These are phyloP conservation scores for Fusarium algeriense DNA, from an alignment of 2,329 filamentous ascomycete species.

Conservation along the genomic window DNA sequence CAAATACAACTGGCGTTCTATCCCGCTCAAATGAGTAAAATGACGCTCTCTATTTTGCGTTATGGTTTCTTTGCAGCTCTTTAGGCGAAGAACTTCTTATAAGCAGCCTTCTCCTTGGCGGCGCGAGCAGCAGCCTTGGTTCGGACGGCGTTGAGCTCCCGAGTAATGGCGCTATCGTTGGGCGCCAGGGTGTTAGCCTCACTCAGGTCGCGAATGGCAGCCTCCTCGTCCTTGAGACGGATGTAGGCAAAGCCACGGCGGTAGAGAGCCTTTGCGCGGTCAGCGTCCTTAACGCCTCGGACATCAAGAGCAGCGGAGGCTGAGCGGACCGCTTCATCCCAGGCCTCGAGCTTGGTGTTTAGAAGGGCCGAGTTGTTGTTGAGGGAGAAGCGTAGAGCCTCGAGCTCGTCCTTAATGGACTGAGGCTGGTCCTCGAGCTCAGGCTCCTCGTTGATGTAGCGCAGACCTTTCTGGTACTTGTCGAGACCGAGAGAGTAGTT, in stretches of 20 bases:
- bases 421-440: constrained; percentile 78
- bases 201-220: constrained; percentile 79
- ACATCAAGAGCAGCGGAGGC: constrained; percentile 81
- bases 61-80: background rate
- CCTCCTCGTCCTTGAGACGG: constrained; percentile 86
- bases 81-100: constrained; percentile 87
- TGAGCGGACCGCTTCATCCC: constrained; percentile 75
- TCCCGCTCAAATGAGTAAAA: constrained; percentile 23
- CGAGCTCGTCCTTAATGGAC: constrained; percentile 75
- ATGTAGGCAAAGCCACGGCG: constrained; percentile 82
- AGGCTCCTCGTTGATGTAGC: constrained; percentile 89
- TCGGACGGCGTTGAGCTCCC: constrained; percentile 83
- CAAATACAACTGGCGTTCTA: constrained; percentile 30
- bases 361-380: constrained; percentile 91
- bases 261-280: constrained; percentile 91
- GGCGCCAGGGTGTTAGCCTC: constrained; percentile 82
- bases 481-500: constrained; percentile 78
- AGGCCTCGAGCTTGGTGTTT: constrained; percentile 82
- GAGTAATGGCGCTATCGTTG: constrained; percentile 77
- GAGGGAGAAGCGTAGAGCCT: constrained; percentile 82
- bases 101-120: constrained; percentile 91
- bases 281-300: constrained; percentile 73
- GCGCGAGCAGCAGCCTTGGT: constrained; percentile 77
- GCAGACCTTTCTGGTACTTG: constrained; percentile 94
- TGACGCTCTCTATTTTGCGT: constrained; percentile 13